Base-by-base conservation (phyloP, 805 yeast species). In the Suhomyces xylopsoci region DNA sequence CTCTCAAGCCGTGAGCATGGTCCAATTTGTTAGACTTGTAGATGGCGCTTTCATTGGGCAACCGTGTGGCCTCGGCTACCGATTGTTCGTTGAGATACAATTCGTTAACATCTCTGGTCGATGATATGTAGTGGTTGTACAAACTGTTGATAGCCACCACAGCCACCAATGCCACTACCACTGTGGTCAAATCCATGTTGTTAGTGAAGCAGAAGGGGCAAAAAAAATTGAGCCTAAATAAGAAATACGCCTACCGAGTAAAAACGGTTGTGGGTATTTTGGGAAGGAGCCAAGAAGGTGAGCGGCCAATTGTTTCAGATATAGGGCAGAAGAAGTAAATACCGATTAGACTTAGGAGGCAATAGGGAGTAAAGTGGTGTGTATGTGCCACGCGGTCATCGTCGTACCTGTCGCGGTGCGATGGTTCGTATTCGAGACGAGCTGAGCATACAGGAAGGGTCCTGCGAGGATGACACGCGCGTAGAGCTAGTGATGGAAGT, bases 11-110 rank as follows among this genome's bases (percentile, higher is more conserved):
- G 20, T 50, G 56, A 5, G 90, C 88, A 63, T 82, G 84, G 20
- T 92, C 94, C 30, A 88, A 82, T 58, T 87, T 83, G 45, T 83
- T 82, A 48, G 90, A 86, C 56, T 94, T 79, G 66, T 88, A 85
- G 9, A 88, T 74, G 0, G 96, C 92, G 14, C 92, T 81, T 65
- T 91, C 96, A 48, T 80, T 76, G 5, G 76, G 73, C 43, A 78
- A 74, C n/a, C 96, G 75, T 1, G 89, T 85, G 5, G 84, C 70
- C 2, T 87, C 81, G 32, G 86, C 68, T 19, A 83, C 76, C 1
- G 96, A 80, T 66, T 91, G 97, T 58, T 82, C 79, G 36, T 70
- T 65, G 30, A 86, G 68, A 10, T 85, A 85, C 32, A 81, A 68
- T 45, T 80, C 81, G 51, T 81, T 81, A 25, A 85, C 80, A 59